phyloP scores from a whole-genome alignment of 2,329 filamentous ascomycete species.

The Fusarium transvaalense region DNA sequence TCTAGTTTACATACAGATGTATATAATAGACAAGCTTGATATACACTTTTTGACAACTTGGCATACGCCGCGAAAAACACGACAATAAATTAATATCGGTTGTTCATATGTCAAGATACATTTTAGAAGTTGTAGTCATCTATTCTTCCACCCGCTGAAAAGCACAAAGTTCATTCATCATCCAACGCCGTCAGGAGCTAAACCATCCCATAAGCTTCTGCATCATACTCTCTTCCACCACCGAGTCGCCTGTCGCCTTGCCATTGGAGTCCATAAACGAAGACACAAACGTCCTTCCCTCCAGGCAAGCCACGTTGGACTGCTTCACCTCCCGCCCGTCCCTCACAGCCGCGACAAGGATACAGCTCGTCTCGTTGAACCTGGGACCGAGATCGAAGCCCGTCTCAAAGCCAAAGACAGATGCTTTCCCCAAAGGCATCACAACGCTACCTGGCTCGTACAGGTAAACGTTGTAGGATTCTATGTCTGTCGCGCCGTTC shows the following conservation, averaged over 20 bases:
- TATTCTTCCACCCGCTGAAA: neutral
- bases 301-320: constrained; percentile 41
- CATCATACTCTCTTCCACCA: neutral
- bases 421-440: constrained; percentile 6
- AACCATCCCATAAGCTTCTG: constrained; percentile 26
- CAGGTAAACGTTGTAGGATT: constrained; percentile 42
- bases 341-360: constrained; percentile 40
- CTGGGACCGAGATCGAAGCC: constrained; percentile 33
- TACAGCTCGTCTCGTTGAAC: constrained; percentile 35
- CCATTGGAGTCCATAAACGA: constrained; percentile 17
- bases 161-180: neutral
- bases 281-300: constrained; percentile 33
- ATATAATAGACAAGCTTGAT: constrained; percentile 1
- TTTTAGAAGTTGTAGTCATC: neutral
- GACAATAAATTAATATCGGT: neutral
- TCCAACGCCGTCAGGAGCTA: neutral
- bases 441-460: constrained; percentile 4
- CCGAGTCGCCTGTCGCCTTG: neutral
- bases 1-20: constrained; percentile 1
- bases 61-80: neutral
- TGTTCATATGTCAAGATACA: neutral
- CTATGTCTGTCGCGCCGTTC: constrained; percentile 48
- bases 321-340: constrained; percentile 33
- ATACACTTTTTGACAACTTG: neutral
- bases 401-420: constrained; percentile 43